phyloP scores from a whole-genome alignment of 768 basidiomycete genomes.

The Podaxis sp. region DNA sequence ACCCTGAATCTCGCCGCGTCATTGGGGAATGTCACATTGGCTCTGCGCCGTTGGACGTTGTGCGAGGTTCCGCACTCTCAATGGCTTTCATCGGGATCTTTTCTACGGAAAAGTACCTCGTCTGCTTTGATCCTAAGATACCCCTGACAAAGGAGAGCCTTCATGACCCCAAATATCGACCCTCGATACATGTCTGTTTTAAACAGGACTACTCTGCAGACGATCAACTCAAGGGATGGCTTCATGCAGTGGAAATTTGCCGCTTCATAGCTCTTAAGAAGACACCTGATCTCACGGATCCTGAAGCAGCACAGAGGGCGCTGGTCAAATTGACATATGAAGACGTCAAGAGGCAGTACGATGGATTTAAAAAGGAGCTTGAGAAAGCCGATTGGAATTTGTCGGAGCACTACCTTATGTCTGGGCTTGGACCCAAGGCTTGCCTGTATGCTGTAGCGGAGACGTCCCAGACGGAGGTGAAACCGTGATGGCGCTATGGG shows the following conservation, averaged over 20 bases:
- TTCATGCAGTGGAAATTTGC: conserved; percentile 30
- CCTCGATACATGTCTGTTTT: conserved; percentile 44
- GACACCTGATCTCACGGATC: background rate
- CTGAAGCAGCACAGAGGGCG: background rate
- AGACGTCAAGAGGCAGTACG: background rate
- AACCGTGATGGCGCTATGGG: background rate
- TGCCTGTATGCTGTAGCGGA: background rate
- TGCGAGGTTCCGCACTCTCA: conserved; percentile 25
- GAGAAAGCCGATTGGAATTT: conserved; percentile 8
- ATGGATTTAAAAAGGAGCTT: background rate
- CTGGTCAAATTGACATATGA: background rate
- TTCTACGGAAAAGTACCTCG: conserved; percentile 49
- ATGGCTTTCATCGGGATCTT: conserved; percentile 32
- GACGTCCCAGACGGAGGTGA: background rate
- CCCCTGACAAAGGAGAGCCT: conserved; percentile 2
- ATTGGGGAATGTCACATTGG: conserved; percentile 54
- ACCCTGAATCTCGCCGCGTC: conserved; percentile 29
- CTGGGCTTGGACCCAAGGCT: conserved; percentile 12
- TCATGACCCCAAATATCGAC: conserved; percentile 15
- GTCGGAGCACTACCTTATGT: conserved; percentile 3
- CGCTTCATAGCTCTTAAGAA: background rate
- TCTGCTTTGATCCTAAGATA: conserved; percentile 46
- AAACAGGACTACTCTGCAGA: conserved; percentile 45
- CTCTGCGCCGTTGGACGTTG: conserved; percentile 39
- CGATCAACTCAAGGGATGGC: conserved; percentile 62